phyloP scores from a whole-genome alignment of 1,284 basidiomycete genomes.

The Meira nashicola region DNA sequence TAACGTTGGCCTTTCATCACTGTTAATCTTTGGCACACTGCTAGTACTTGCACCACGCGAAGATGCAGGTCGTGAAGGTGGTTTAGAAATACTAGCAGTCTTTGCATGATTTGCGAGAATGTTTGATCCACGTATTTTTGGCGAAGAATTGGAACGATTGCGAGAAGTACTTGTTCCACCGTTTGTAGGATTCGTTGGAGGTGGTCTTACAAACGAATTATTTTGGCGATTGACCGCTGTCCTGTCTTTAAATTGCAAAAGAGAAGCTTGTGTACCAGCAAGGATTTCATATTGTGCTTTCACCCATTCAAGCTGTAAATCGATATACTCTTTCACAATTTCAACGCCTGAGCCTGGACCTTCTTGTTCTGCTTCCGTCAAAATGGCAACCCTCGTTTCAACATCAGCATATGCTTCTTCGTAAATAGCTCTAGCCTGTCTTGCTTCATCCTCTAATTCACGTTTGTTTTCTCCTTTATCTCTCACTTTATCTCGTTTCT shows the following conservation, averaged over 20 bases:
- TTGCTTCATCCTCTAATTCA: slow-evolving; percentile 5
- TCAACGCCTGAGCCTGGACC: slow-evolving; percentile 3
- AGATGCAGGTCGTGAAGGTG: no score
- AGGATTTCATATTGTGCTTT: slow-evolving; percentile 6
- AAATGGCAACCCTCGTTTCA: slow-evolving; percentile 1
- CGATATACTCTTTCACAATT: slow-evolving; percentile 4
- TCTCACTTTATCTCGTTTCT: background rate
- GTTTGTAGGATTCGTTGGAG: background rate
- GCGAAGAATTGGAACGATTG: background rate
- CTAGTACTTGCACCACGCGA: no score
- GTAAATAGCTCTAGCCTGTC: background rate
- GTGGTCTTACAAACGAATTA: background rate
- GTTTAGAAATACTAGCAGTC: no score
- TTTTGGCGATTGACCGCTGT: background rate
- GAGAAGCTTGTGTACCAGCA: background rate
- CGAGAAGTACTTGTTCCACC: background rate
- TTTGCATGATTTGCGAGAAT: background rate
- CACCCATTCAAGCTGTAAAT: slow-evolving; percentile 3
- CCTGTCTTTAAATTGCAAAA: background rate
- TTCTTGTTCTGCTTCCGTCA: slow-evolving; percentile 3
- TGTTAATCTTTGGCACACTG: no score
- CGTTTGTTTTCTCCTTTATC: slow-evolving; percentile 7
- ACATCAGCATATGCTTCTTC: slow-evolving; percentile 10
- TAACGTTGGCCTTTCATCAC: no score
- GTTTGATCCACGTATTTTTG: background rate